Percentiles rank a stretch among this genome's conserved stretches.
Evolutionary conservation across 2,329 filamentous ascomycete species (phyloP).

Genomic region (Colletotrichum gigasporum): DNA sequence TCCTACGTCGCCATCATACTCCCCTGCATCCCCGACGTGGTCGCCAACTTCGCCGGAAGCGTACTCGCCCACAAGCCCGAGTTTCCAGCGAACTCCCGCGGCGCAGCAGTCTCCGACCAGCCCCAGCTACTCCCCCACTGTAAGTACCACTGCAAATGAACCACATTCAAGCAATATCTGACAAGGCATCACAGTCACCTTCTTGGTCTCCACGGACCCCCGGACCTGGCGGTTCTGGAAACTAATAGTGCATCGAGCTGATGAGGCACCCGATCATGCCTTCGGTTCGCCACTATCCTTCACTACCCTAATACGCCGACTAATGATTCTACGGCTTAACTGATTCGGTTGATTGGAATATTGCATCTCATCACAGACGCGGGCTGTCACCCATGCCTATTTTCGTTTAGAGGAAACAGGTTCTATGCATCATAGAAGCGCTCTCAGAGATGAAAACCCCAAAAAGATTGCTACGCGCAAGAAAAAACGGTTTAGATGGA

Average conservation of each 20-base stretch:
- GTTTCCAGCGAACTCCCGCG: slow-evolving; percentile 64
- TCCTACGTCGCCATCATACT: slow-evolving; percentile 69
- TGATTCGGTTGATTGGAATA: slow-evolving; percentile 27
- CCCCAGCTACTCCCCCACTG: slow-evolving; percentile 76
- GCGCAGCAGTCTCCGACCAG: slow-evolving; percentile 71
- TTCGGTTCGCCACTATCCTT: slow-evolving; percentile 18
- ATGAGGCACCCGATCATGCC: slow-evolving; percentile 9
- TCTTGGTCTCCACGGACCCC: slow-evolving; percentile 57
- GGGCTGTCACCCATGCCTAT: slow-evolving; percentile 33
- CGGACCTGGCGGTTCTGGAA: slow-evolving; percentile 53
- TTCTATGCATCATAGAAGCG: slow-evolving; percentile 32
- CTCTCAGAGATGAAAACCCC: slow-evolving; percentile 13
- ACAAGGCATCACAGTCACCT: slow-evolving; percentile 50
- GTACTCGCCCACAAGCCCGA: slow-evolving; percentile 72
- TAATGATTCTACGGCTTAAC: slow-evolving; percentile 44
- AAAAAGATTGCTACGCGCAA: slow-evolving; percentile 22
- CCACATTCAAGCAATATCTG: slow-evolving; percentile 33
- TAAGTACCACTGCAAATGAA: slow-evolving; percentile 39
- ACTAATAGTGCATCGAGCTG: slow-evolving; percentile 44
- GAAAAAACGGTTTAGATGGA: slow-evolving; percentile 17
- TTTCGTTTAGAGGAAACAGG: slow-evolving; percentile 13
- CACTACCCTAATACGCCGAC: slow-evolving; percentile 45
- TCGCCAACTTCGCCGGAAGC: slow-evolving; percentile 77
- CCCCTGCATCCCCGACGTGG: slow-evolving; percentile 78
- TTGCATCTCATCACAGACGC: slow-evolving; percentile 31